phyloP scores from a whole-genome alignment of 805 yeast genomes.

The Yarrowia porcina region DNA sequence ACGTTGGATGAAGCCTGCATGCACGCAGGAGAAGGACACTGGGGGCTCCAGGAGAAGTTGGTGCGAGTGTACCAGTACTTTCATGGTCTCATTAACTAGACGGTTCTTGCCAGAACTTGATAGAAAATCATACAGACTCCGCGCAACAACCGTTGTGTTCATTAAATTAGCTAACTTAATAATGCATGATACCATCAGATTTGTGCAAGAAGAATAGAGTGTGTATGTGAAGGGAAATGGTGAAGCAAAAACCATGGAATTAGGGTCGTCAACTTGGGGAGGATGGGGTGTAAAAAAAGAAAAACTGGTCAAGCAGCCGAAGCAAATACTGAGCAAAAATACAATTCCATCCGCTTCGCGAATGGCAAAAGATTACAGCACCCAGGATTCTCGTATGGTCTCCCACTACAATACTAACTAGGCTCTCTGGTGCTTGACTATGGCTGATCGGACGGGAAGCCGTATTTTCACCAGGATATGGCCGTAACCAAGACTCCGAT shows the following conservation, averaged over 20 bases:
- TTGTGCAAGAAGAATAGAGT: background rate
- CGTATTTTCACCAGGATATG: constrained; percentile 23
- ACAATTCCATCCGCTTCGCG: no score
- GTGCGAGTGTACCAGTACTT: constrained; percentile 21
- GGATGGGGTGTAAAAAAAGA: background rate
- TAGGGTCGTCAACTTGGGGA: background rate
- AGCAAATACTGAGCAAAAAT: no score
- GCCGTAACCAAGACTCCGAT: constrained; percentile 25
- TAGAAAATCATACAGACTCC: background rate
- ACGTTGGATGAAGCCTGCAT: constrained; percentile 13
- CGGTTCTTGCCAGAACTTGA: background rate
- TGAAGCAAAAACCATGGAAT: background rate
- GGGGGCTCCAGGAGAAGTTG: constrained; percentile 21
- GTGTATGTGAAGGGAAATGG: background rate
- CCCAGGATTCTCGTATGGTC: constrained; percentile 24
- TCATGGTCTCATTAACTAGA: constrained; percentile 1
- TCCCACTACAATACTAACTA: constrained; percentile 24
- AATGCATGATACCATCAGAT: constrained; percentile 21
- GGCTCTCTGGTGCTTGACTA: constrained; percentile 24
- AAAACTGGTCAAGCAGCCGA: no score
- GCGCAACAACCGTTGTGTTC: background rate
- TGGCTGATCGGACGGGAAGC: constrained; percentile 25
- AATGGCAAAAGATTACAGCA: constrained; percentile 19
- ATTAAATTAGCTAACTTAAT: constrained; percentile 22
- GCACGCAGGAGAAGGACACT: constrained; percentile 10